Percentiles rank a stretch among this genome's conserved stretches.
Evolutionary conservation across 306 rosid species (phyloP).

Genomic region (Cucurbita argyrosperma): DNA sequence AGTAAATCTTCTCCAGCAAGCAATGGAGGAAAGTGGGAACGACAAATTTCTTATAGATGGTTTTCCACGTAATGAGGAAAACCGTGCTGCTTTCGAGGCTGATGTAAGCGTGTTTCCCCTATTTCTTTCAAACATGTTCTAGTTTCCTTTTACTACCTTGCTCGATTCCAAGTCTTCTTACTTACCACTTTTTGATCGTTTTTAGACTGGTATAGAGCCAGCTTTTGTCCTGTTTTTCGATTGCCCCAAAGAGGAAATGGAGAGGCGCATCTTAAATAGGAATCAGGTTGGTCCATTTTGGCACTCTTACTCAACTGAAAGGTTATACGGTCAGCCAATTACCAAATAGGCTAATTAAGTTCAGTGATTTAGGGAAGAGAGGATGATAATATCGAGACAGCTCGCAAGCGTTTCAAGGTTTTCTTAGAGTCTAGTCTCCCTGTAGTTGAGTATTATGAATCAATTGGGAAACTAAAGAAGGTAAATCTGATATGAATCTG

Average conservation of each 20-base stretch:
- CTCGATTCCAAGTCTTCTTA: not conserved
- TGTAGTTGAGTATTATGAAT: conserved; percentile 56
- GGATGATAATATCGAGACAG: conserved; percentile 89
- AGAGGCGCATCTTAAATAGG: conserved; percentile 68
- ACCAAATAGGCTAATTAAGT: not conserved
- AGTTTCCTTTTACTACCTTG: not conserved
- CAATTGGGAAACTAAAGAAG: conserved; percentile 50
- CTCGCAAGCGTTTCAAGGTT: conserved; percentile 86
- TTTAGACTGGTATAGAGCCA: conserved; percentile 85
- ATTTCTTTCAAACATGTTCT: not conserved
- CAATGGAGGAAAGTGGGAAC: conserved; percentile 65
- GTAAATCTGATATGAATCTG: conserved; percentile 21
- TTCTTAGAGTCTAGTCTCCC: conserved; percentile 80
- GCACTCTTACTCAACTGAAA: not conserved
- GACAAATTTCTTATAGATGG: conserved; percentile 96
- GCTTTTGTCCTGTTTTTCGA: conserved; percentile 69
- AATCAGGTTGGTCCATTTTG: conserved; percentile 47
- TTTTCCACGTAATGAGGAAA: conserved; percentile 98
- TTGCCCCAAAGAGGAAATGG: conserved; percentile 86
- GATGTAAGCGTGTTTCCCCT: conserved; percentile 37
- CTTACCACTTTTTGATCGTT: not conserved
- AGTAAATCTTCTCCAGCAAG: conserved; percentile 69
- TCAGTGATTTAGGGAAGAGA: conserved; percentile 60
- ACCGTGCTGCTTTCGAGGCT: conserved; percentile 87
- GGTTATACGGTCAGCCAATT: not conserved